phyloP scores from a whole-genome alignment of 139 green algal species.

The Coelastrella sp. region DNA sequence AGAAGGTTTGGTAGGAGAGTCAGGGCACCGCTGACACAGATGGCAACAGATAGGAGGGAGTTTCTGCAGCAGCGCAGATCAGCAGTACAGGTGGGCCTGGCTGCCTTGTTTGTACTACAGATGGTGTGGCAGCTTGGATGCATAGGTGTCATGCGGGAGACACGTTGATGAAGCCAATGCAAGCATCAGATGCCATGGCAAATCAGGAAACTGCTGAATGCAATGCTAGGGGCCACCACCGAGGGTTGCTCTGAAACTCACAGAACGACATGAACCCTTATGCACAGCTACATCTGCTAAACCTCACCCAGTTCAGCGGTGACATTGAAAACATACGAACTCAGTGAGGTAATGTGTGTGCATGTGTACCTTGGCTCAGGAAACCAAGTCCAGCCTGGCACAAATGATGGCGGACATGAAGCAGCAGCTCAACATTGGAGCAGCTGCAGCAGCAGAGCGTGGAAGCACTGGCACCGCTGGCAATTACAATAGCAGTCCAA shows the following conservation, averaged over 20 bases:
- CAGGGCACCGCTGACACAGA: conserved; percentile 19
- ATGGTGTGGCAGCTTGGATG: neutral
- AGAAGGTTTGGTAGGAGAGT: conserved; percentile 39
- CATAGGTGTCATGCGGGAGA: neutral
- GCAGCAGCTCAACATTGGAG: neutral
- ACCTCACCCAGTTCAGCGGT: neutral
- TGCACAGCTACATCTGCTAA: neutral
- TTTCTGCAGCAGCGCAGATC: conserved; percentile 7
- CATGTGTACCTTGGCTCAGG: neutral
- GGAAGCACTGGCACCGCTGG: neutral
- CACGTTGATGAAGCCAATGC: too few relatives aligned
- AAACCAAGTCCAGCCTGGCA: conserved; percentile 4
- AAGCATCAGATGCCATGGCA: too few relatives aligned
- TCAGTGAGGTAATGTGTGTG: neutral
- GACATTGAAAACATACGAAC: neutral
- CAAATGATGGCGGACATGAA: conserved; percentile 29
- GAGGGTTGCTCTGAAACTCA: too few relatives aligned
- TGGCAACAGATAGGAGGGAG: neutral
- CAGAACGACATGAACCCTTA: neutral
- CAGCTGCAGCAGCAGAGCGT: neutral
- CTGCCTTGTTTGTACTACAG: neutral
- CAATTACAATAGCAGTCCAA: neutral
- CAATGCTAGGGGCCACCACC: too few relatives aligned
- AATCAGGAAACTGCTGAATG: too few relatives aligned
- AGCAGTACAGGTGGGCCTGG: neutral